Base-by-base conservation (phyloP, 2,329 filamentous ascomycete species). In the Penicillium carneum region DNA sequence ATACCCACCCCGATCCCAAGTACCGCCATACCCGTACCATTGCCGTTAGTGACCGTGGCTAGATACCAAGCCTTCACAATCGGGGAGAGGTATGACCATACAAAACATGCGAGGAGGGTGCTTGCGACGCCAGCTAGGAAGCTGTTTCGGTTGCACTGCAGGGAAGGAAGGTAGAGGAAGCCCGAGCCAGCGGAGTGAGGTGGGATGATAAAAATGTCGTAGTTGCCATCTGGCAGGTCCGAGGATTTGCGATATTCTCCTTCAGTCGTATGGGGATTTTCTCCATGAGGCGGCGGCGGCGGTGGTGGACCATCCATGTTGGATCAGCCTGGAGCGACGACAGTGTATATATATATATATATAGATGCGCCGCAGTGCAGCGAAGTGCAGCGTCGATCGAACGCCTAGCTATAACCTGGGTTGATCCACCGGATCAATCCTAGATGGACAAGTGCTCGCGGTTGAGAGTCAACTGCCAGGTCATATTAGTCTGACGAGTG, bases 141-240 rank as follows among this genome's bases (percentile, higher is more conserved):
- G 79, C 92, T 96, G 78, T 97, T 97, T 72, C 90, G 84, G 72
- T 95, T 91, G 20, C 92, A 90, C 73, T 90, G 86, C 63, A 98
- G 79, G 0, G 93, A 97, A 0, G 94, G 94, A n/a, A 98, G 86
- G 77, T 98, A 97, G 31, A 98, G 83, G 78, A 97, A 97, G 36
- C 94, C 94, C 0, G 88, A 87, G 55, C 94, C 94, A 7, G 93
- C 86, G 11, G 93, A 94, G 77, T 97, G 93, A 48, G 93, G 92
- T 8, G 94, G 94, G 72, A 98, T 93, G 76, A 97, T 90, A 81
- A 97, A 97, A 74, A 98, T 96, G 81, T 98, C 94, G 79, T 97
- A 98, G 75, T 95, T 96, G 57, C 94, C 93, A 1, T 90, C 85
- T 2, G 94, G 94, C 49, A 97, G 82, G 59, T 90, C 90, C 53